Base-by-base conservation (phyloP, 1,139 yeast genomes). In the Schizosaccharomyces versatilis region DNA sequence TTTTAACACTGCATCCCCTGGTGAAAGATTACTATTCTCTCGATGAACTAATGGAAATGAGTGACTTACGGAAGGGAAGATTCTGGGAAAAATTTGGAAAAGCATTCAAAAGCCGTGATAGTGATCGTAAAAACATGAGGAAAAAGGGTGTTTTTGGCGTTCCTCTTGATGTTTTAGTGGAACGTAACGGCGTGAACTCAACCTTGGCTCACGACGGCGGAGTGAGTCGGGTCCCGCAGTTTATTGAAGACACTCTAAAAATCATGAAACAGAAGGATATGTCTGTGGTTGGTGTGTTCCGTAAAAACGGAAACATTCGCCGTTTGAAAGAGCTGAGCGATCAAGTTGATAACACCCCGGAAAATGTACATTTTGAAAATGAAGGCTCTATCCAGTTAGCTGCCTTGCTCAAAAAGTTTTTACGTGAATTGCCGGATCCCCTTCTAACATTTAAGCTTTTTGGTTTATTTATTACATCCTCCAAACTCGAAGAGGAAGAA, bases 251-350 rank as follows among this genome's bases (percentile, higher is more conserved):
- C 63, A 71, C 88, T 15, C 77, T 93, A 52, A 77, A 78, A 53
- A 84, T 94, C 0, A 77, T 93, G 71, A 77, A 84, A 57, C 94
- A 84, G 57, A 85, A 84, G 72, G 64, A 62, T 53, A 81, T 93
- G 84, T 84, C 96, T 2, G 90, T 86, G 19, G 98, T 90, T 68
- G 98, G 98, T 57, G 83, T 93, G 8, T 93, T 93, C 72, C 76
- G 99, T 63, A 83, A 88, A 65, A 93, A 93, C 65, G 99, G 99
- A 64, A 93, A 93, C 64, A 90, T 93, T 63, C 80, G 88, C 62
- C 76, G 84, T 53, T 71, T 90, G 54, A 78, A 82, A 61, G 85
- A 81, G 61, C 71, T 88, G 58, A 77, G 88, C 0, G 86, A 79
- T 54, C 76, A 73, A 57, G 81, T 88, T 61, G 93, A 93, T 67